Evolutionary conservation across 2,329 filamentous ascomycete genomes (phyloP).

Genomic region (Phoma herbarum): DNA sequence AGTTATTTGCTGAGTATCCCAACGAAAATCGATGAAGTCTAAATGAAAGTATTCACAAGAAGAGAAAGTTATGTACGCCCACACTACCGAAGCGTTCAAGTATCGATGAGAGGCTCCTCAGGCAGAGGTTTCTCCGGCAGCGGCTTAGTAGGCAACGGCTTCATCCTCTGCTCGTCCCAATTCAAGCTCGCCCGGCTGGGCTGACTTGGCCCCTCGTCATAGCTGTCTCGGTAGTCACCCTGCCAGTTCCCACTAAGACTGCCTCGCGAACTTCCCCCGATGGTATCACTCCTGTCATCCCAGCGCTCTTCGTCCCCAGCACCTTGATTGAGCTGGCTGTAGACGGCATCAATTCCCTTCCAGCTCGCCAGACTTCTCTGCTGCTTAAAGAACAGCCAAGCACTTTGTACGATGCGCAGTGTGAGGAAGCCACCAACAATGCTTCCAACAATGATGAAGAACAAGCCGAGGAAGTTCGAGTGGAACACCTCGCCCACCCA

Average conservation of each 20-base stretch:
- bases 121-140: slow-evolving; percentile 49
- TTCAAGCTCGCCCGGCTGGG: slow-evolving; percentile 16
- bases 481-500: slow-evolving; percentile 37
- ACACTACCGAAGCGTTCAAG: slow-evolving; percentile 18
- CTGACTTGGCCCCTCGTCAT: slow-evolving; percentile 28
- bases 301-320: slow-evolving; percentile 32
- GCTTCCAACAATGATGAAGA: slow-evolving; percentile 34
- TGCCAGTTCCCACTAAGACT: background rate
- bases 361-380: slow-evolving; percentile 44
- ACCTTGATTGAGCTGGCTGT: slow-evolving; percentile 39
- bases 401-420: slow-evolving; percentile 31
- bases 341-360: slow-evolving; percentile 48
- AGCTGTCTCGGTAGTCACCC: slow-evolving; percentile 37
- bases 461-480: slow-evolving; percentile 35
- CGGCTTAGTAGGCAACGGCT: slow-evolving; percentile 43
- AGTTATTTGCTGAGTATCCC: too few relatives aligned
- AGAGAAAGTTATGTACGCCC: background rate
- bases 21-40: too few relatives aligned
- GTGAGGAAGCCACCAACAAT: slow-evolving; percentile 29
- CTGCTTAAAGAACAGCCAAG: slow-evolving; percentile 31
- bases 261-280: background rate
- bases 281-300: background rate
- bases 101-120: slow-evolving; percentile 46
- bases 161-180: slow-evolving; percentile 37
- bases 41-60: background rate